These are phyloP conservation scores for Helichrysum umbraculigerum DNA, from an alignment of 129 eudicot species.

Conservation along the genomic window DNA sequence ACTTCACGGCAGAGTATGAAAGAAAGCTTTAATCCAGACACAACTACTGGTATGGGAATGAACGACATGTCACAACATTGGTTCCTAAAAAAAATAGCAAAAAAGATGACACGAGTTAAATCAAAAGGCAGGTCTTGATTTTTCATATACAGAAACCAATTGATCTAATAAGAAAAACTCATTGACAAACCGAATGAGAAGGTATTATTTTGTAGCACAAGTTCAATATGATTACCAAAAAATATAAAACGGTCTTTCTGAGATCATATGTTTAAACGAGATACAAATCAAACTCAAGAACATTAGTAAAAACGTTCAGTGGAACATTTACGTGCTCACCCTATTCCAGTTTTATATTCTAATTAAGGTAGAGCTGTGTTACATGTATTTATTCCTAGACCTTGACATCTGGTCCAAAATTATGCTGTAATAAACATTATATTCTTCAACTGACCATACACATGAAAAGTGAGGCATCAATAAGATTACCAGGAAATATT, in stretches of 20 bases:
- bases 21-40: slow-evolving; percentile 61
- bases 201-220: neutral
- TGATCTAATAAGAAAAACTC: slow-evolving; percentile 7
- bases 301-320: neutral
- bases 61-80: slow-evolving; percentile 37
- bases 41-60: slow-evolving; percentile 42
- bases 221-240: slow-evolving; percentile 17
- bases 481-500: neutral
- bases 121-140: slow-evolving; percentile 3
- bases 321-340: neutral
- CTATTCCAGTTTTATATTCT: neutral
- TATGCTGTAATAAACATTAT: neutral
- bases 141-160: neutral
- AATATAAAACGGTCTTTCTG: neutral
- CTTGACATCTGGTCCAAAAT: neutral
- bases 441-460: neutral
- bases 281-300: slow-evolving; percentile 4
- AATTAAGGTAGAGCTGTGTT: neutral
- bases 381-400: neutral
- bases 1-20: slow-evolving; percentile 72
- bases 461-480: neutral
- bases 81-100: slow-evolving; percentile 37
- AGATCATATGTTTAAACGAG: neutral
- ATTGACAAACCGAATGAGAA: neutral
- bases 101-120: slow-evolving; percentile 26